Base-by-base conservation (phyloP, 345 rosid genomes). In the Jatropha curcas region DNA sequence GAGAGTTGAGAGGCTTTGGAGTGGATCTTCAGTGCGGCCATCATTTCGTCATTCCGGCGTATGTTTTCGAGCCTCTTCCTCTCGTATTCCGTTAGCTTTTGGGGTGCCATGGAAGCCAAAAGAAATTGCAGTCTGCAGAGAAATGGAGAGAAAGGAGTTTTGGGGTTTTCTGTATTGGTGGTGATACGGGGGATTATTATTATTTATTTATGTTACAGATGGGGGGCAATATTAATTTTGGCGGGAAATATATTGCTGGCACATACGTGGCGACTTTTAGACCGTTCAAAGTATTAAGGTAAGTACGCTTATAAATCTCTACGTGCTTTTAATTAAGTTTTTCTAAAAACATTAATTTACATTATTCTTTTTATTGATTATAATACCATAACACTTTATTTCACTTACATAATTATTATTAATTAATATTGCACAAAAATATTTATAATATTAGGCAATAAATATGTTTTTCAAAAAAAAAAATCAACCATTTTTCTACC, bases 1-100 rank as follows among this genome's bases (percentile, higher is more conserved):
- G 90, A 79, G 80, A 92, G 89, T 19, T 79, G 75, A 71, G 92
- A 74, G 57, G 83, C 90, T 63, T 73, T 80, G 70, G 90, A 77
- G 0, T 46, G 91, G 81, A 94, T 74, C 1, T 90, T 85, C 64
- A 92, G 91, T n/a, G 94, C 80, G 14, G 98, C 90, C 75, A 94
- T 55, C 89, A 87, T 86, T 75, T 94, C 85, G 3, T 77, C 89
- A 68, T 94, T 94, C 48, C 96, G 83, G 59, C 79, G 84, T 37
- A 92, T 94, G 82, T 90, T 92, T 77, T 89, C 94, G 34, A 90
- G 84, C 76, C 98, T 82, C 71, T 76, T 79, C 8, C 87, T 87
- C 80, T 92, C 99, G 77, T 94, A 94, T 67, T 94, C 97, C 4
- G 96, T 87, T 24, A 88, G 72, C 53, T 81, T 70, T 68, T 74